A percentile compares a stretch with the other conserved stretches of the same genome.
These are phyloP conservation scores for Zasmidium citrigriseum DNA, from an alignment of 2,329 filamentous ascomycete genomes.

Conservation along the genomic window DNA sequence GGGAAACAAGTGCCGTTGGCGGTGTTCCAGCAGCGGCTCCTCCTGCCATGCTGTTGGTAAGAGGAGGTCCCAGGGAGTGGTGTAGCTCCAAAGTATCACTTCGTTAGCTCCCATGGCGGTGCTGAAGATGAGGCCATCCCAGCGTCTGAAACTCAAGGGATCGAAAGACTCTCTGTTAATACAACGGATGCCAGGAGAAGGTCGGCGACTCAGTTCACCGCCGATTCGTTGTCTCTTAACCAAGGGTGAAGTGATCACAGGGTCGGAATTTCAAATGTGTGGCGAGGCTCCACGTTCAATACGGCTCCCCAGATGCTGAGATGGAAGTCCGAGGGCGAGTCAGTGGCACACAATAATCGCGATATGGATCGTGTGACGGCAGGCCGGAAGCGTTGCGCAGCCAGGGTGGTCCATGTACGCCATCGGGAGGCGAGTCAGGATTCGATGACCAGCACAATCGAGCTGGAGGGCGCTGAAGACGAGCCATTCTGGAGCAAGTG, in stretches of 20 bases:
- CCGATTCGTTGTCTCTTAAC: not conserved
- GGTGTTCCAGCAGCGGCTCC: not conserved
- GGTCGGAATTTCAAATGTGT: not conserved
- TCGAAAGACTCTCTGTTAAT: slow-evolving; percentile 1
- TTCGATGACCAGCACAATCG: not conserved
- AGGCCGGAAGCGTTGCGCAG: slow-evolving; percentile 10
- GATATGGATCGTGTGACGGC: slow-evolving; percentile 18
- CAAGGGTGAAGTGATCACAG: not conserved
- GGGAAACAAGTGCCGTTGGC: not conserved
- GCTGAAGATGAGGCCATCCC: slow-evolving; percentile 2
- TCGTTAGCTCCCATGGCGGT: not conserved
- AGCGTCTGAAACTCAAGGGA: not conserved
- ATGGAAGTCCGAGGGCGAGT: slow-evolving; percentile 13
- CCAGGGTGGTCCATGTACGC: slow-evolving; percentile 15
- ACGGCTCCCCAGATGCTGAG: slow-evolving; percentile 14
- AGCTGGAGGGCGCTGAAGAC: not conserved
- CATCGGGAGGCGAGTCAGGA: slow-evolving; percentile 13
- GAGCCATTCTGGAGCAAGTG: not conserved
- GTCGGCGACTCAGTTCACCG: slow-evolving; percentile 5
- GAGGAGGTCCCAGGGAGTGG: not conserved
- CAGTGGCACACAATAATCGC: slow-evolving; percentile 6
- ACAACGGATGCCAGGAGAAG: slow-evolving; percentile 1
- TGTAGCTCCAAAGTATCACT: slow-evolving; percentile 5
- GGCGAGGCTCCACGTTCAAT: not conserved
- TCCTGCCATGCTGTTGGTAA: not conserved